A percentile compares a stretch with the other conserved stretches of the same genome.
Conservation (phyloP, 2,329 filamentous ascomycete genomes). For the Geosmithia flava region DNA sequence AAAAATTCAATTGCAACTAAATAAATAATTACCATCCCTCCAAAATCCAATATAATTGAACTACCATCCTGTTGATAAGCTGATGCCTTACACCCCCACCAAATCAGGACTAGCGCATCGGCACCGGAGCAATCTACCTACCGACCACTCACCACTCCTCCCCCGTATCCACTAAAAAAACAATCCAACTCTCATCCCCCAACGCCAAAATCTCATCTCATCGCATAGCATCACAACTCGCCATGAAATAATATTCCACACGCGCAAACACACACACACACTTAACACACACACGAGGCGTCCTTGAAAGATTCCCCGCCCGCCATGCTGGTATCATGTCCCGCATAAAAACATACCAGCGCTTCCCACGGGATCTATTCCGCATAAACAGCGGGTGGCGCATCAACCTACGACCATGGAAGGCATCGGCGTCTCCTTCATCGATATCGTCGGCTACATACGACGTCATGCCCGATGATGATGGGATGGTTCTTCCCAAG, state of each 20-base stretch:
- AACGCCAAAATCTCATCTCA: not conserved
- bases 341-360: not conserved
- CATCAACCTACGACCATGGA: not conserved
- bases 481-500: not conserved
- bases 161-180: not conserved
- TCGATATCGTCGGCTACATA: not conserved
- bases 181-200: not conserved
- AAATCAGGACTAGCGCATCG: too few relatives aligned
- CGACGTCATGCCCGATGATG: not conserved
- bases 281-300: not conserved
- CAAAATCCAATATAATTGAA: too few relatives aligned
- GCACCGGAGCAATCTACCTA: too few relatives aligned
- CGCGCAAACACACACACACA: too few relatives aligned
- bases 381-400: constrained; percentile 1
- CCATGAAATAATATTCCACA: too few relatives aligned
- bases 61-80: too few relatives aligned
- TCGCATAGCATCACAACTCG: not conserved
- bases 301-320: too few relatives aligned
- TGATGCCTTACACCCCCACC: too few relatives aligned
- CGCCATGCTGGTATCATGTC: constrained; percentile 1
- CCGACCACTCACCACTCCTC: not conserved
- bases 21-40: too few relatives aligned
- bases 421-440: not conserved
- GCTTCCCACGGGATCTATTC: constrained; percentile 1
- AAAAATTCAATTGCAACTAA: too few relatives aligned